phyloP scores from a whole-genome alignment of 768 basidiomycete species.

The Xanthoconium stramineum region DNA sequence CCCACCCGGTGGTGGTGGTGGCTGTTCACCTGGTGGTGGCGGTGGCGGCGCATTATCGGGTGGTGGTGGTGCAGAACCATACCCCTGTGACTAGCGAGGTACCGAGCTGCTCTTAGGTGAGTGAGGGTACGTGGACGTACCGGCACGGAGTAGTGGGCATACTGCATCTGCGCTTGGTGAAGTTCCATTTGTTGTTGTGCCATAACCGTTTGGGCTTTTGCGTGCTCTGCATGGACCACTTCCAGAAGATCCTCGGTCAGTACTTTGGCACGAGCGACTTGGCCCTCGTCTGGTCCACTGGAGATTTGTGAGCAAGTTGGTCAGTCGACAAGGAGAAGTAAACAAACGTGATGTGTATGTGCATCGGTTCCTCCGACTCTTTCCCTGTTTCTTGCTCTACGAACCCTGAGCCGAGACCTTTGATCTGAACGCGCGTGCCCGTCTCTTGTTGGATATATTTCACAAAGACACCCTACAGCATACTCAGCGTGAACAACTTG shows the following conservation, averaged over 20 bases:
- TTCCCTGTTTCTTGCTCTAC: conserved; percentile 87
- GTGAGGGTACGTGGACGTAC: conserved; percentile 34
- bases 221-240: conserved; percentile 86
- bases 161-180: conserved; percentile 79
- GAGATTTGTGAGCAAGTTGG: not conserved
- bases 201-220: conserved; percentile 64
- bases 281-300: conserved; percentile 78
- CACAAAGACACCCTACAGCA: conserved; percentile 78
- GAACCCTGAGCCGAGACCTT: conserved; percentile 92
- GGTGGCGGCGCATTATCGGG: conserved; percentile 40
- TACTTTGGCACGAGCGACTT: conserved; percentile 83
- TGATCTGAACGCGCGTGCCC: conserved; percentile 94
- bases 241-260: conserved; percentile 85
- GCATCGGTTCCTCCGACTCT: conserved; percentile 87
- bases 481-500: not conserved
- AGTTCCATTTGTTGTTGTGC: conserved; percentile 84
- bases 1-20: conserved; percentile 53
- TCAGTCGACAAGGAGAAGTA: conserved; percentile 16
- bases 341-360: conserved; percentile 85
- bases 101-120: not conserved
- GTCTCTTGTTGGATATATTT: conserved; percentile 99
- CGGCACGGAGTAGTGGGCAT: conserved; percentile 66
- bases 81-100: conserved; percentile 23
- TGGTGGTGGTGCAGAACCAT: conserved; percentile 36
- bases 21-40: conserved; percentile 49